A percentile compares a stretch with the other conserved stretches of the same genome.
Evolutionary conservation across 345 rosid species (phyloP).

Genomic region (Leavenworthia alabamica): DNA sequence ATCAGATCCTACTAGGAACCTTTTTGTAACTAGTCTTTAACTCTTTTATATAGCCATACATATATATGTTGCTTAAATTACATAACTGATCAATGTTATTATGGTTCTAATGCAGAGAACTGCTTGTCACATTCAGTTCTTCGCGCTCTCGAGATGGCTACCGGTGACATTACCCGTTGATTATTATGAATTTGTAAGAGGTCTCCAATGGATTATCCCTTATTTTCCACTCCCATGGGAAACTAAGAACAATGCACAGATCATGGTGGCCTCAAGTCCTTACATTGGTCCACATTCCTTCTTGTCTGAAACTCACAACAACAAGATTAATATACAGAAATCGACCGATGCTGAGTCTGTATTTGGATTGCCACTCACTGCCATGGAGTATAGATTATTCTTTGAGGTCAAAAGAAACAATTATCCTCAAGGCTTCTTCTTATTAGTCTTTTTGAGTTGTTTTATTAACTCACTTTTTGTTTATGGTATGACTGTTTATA

Average conservation of each 20-base stretch:
- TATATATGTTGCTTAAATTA: not conserved
- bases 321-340: conserved; percentile 16
- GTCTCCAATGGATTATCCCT: conserved; percentile 81
- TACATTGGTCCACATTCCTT: conserved; percentile 40
- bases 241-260: conserved; percentile 41
- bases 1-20: conserved; percentile 67
- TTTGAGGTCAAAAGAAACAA: conserved; percentile 53
- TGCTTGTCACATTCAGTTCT: conserved; percentile 81
- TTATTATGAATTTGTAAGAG: conserved; percentile 64
- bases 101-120: conserved; percentile 48
- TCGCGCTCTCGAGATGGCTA: conserved; percentile 84
- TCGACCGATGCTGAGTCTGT: conserved; percentile 37
- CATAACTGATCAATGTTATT: not conserved
- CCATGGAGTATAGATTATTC: conserved; percentile 60
- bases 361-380: conserved; percentile 65
- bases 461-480: not conserved
- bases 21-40: conserved; percentile 54
- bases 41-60: not conserved
- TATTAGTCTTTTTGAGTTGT: not conserved
- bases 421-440: not conserved
- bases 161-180: conserved; percentile 60
- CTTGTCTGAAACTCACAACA: conserved; percentile 22
- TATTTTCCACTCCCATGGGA: conserved; percentile 94
- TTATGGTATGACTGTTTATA: conserved; percentile 27
- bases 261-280: conserved; percentile 54